Evolutionary conservation across 129 eudicot genomes (phyloP).

Genomic region (Saposhnikovia divaricata): DNA sequence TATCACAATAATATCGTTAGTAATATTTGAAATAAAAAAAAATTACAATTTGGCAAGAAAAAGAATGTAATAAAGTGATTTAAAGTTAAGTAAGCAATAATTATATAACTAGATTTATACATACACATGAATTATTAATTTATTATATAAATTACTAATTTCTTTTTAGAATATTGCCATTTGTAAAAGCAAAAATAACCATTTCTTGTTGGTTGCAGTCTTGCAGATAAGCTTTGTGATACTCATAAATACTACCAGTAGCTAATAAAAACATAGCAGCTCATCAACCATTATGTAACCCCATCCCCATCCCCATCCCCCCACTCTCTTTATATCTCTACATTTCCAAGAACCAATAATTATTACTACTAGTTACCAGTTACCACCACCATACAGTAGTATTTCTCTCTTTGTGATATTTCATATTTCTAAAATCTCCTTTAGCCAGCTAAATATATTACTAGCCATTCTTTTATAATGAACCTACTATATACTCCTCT

Average conservation of each 20-base stretch:
- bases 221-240: background rate
- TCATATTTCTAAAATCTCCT: background rate
- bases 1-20: too few species aligned
- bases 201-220: background rate
- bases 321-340: background rate
- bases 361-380: background rate
- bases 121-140: too few species aligned
- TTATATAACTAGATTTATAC: too few species aligned
- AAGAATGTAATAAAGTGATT: too few species aligned
- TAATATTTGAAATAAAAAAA: too few species aligned
- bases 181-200: too few species aligned
- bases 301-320: slow-evolving; percentile 9
- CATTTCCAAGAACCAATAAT: background rate
- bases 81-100: too few species aligned
- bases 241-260: background rate
- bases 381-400: background rate
- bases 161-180: too few species aligned
- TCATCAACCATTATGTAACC: background rate
- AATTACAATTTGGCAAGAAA: too few species aligned
- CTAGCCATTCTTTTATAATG: background rate
- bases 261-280: background rate
- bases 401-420: background rate
- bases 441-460: background rate
- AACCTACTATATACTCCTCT: background rate
- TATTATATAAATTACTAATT: too few species aligned